These are phyloP conservation scores for Tylopilus balloui DNA, from an alignment of 768 basidiomycete species.

Conservation along the genomic window DNA sequence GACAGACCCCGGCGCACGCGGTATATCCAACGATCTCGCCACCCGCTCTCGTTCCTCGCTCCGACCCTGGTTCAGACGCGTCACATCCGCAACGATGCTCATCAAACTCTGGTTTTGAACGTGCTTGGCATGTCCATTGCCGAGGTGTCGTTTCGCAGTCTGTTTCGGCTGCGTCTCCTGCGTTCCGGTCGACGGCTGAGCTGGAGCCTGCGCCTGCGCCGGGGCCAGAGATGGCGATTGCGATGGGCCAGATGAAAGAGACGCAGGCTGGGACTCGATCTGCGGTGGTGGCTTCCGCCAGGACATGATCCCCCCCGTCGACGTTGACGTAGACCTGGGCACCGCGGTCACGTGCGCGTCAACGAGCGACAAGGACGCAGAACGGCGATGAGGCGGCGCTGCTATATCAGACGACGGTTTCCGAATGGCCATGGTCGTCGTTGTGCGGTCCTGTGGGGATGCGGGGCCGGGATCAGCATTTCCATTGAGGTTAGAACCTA, in stretches of 20 bases:
- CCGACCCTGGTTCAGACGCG: conserved; percentile 35
- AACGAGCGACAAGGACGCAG: conserved; percentile 13
- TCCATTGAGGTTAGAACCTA: neutral
- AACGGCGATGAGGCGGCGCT: conserved; percentile 5
- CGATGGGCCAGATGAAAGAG: no score
- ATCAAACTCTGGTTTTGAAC: conserved; percentile 43
- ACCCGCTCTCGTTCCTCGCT: neutral
- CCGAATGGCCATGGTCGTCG: neutral
- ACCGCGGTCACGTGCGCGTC: neutral
- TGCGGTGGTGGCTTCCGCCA: conserved; percentile 12
- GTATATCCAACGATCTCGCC: conserved; percentile 23
- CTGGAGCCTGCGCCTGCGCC: neutral
- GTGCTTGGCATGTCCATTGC: conserved; percentile 17
- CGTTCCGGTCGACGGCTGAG: neutral
- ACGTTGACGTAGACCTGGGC: neutral
- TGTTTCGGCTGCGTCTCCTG: conserved; percentile 8
- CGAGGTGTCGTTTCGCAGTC: neutral
- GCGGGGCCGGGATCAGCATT: neutral
- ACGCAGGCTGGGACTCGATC: neutral
- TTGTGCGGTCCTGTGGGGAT: neutral
- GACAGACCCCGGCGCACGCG: conserved; percentile 17
- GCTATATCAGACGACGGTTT: neutral
- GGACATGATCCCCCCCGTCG: neutral
- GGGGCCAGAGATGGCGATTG: neutral
- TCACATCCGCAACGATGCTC: conserved; percentile 65